phyloP scores from a whole-genome alignment of 768 basidiomycete species.

The Royoungia palumana region DNA sequence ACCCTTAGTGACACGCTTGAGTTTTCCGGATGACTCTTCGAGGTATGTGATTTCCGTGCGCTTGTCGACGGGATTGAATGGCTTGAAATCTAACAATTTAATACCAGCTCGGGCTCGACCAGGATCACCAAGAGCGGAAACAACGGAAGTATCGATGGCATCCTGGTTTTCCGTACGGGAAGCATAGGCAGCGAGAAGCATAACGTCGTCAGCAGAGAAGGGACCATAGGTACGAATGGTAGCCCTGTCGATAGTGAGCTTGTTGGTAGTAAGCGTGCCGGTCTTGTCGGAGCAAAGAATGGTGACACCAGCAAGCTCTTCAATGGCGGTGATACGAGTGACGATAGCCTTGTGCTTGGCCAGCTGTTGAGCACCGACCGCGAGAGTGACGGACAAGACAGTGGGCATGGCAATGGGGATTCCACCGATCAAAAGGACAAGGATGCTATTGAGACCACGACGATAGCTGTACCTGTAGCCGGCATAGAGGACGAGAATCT shows the following conservation, averaged over 20 bases:
- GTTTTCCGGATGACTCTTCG: constrained; percentile 89
- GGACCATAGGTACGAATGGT: constrained; percentile 90
- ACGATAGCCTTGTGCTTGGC: constrained; percentile 99
- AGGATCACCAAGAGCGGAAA: constrained; percentile 71
- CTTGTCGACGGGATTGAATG: constrained; percentile 99
- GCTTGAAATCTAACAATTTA: constrained; percentile 97
- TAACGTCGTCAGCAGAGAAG: constrained; percentile 86
- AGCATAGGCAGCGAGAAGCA: constrained; percentile 92
- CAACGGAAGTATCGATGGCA: constrained; percentile 89
- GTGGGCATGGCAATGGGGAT: constrained; percentile 99
- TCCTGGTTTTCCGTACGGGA: constrained; percentile 99
- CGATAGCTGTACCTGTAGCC: constrained; percentile 90
- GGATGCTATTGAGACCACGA: constrained; percentile 93
- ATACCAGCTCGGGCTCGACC: constrained; percentile 83
- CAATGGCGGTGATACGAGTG: constrained; percentile 98
- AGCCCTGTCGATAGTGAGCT: constrained; percentile 92
- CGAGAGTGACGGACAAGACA: constrained; percentile 95
- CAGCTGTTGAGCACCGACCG: constrained; percentile 97
- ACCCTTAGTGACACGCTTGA: constrained; percentile 99
- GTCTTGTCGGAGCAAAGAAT: constrained; percentile 99
- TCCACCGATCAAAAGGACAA: constrained; percentile 98
- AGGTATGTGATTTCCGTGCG: constrained; percentile 98
- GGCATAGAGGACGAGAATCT: constrained; percentile 92
- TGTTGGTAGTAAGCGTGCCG: constrained; percentile 97
- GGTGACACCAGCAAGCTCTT: constrained; percentile 97